A percentile compares a stretch with the other conserved stretches of the same genome.
phyloP scores from a whole-genome alignment of 208 protist genomes.

The Leishmania gerbilli region DNA sequence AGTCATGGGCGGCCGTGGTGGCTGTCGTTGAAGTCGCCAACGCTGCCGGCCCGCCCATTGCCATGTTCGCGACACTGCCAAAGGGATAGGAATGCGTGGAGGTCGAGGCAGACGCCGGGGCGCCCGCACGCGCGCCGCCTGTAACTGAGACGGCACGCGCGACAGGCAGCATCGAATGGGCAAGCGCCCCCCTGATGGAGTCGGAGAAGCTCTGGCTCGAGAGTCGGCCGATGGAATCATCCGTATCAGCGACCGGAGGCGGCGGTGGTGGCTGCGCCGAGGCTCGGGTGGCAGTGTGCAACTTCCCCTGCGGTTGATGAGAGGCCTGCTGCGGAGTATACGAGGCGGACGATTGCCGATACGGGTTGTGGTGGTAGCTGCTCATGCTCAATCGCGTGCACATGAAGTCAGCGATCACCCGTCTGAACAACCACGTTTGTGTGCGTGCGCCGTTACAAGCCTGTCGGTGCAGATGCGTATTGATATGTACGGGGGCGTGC shows the following conservation, averaged over 20 bases:
- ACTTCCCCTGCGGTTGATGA: background rate
- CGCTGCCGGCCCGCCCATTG: background rate
- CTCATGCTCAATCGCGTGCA: conserved; percentile 12
- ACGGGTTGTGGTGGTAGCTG: conserved; percentile 37
- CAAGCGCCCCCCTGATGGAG: background rate
- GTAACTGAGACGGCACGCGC: background rate
- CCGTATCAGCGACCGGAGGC: background rate
- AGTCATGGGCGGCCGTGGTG: background rate
- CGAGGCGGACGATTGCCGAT: conserved; percentile 25
- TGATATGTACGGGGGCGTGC: background rate
- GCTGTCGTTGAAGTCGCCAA: background rate
- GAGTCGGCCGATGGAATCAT: background rate
- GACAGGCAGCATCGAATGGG: background rate
- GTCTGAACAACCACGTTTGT: background rate
- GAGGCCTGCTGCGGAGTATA: conserved; percentile 6
- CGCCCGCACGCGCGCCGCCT: background rate
- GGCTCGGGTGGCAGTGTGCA: background rate
- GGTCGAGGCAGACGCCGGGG: background rate
- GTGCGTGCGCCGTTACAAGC: background rate
- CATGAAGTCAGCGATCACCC: background rate
- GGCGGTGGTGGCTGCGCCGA: background rate
- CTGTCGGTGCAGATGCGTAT: background rate
- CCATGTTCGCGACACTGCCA: background rate
- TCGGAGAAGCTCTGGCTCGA: background rate
- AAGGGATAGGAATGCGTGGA: no score